Evolutionary conservation across 2,329 filamentous ascomycete species (phyloP).

Genomic region (Metarhizium album): DNA sequence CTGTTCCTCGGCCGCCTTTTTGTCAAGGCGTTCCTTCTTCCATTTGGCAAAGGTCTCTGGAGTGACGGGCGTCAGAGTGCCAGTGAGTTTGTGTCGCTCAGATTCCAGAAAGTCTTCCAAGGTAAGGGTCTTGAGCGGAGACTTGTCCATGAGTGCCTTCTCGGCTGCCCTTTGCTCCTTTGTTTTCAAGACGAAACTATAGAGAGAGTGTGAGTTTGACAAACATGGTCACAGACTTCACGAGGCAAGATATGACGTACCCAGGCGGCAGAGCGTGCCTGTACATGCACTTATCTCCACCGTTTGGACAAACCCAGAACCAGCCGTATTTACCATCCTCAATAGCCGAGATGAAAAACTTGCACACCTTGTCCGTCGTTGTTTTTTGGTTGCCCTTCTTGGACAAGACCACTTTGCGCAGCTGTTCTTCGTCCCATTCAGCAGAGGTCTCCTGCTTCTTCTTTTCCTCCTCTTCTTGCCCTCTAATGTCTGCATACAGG

Average conservation of each 20-base stretch:
- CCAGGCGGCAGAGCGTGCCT: slow-evolving; percentile 90
- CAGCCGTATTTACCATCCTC: slow-evolving; percentile 98
- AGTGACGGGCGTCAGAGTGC: slow-evolving; percentile 85
- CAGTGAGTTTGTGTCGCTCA: slow-evolving; percentile 89
- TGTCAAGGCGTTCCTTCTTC: slow-evolving; percentile 89
- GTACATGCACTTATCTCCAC: slow-evolving; percentile 97
- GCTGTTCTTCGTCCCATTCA: slow-evolving; percentile 95
- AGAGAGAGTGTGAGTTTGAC: slow-evolving; percentile 13
- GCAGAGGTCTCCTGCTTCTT: slow-evolving; percentile 91
- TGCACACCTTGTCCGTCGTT: slow-evolving; percentile 97
- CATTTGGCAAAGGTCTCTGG: slow-evolving; percentile 89
- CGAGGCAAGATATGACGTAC: slow-evolving; percentile 41
- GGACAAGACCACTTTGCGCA: slow-evolving; percentile 79
- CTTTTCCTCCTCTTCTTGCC: slow-evolving; percentile 55
- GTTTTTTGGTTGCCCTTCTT: slow-evolving; percentile 97
- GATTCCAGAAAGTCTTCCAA: slow-evolving; percentile 96
- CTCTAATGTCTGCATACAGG: slow-evolving; percentile 76
- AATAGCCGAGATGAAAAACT: slow-evolving; percentile 92
- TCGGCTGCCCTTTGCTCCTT: slow-evolving; percentile 93
- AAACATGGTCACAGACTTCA: not conserved
- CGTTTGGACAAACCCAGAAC: slow-evolving; percentile 98
- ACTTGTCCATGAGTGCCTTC: slow-evolving; percentile 93
- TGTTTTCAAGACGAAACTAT: slow-evolving; percentile 89
- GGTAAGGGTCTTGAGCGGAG: slow-evolving; percentile 84
- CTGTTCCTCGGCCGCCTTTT: slow-evolving; percentile 92